Evolutionary conservation across 75 land plant genomes (phyloP), one percentile per base, ranked within the genome.

Genomic region (Selaginella tamariscina): DNA sequence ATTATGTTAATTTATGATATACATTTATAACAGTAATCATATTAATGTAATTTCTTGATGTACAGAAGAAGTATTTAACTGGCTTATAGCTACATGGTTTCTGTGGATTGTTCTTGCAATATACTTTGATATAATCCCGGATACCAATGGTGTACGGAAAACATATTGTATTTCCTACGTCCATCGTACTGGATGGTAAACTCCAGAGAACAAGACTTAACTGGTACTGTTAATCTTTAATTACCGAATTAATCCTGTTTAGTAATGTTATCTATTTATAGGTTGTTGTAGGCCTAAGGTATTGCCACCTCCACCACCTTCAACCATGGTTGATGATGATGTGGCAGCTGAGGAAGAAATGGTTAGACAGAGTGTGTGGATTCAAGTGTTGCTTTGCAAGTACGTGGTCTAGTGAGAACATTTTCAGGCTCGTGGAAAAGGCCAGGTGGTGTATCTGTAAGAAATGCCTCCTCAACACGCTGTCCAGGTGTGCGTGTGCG

Each of bases 151-250:
- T 70, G 96, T 94, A 54, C 79, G 91, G 29, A 94, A 94, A 65
- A 76, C 98, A 32, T 68, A 74, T 80, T 85, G 66, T 94, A 94
- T 80, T 89, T 90, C 56, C 60, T 87, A 39, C 78, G 56, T 55
- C 85, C 96, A 71, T 75, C 86, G 23, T 94, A 89, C 74, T 94
- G 98, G 98, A 83, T 82, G n/a, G 98, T 71, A 86, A 49, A 87
- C 60, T 72, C 85, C 77, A 69, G 77, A 78, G 69, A 80, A 65
- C 65, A 79, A 74, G 54, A 77, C 70, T n/a, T 77, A 86, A 89
- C 49, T 5, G 96, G 98, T 93, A 72, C 24, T 18, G 1, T 56
- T 39, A 39, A 15, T 5, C 15, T 39, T 5, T 5, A 15, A 39
- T 39, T 39, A 39, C 15, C 49, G 5, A 5, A 5, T 5, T 5